Conservation (phyloP, 2,329 filamentous ascomycete species). For the Chaetothyriales sp. region DNA sequence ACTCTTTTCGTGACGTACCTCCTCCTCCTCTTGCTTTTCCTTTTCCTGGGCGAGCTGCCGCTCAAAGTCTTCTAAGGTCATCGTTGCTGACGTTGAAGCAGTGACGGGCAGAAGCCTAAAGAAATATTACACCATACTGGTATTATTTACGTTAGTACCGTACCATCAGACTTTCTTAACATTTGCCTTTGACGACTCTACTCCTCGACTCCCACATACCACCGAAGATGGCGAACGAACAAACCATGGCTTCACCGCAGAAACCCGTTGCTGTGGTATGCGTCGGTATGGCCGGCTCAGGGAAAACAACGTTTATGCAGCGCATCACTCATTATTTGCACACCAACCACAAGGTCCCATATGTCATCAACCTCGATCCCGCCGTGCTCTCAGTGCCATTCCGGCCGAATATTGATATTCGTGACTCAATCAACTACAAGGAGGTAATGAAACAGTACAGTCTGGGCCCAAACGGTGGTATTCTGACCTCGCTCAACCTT, state of each 20-base stretch:
- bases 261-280: constrained; percentile 69
- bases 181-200: neutral
- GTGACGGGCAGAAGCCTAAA: neutral
- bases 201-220: too few species aligned
- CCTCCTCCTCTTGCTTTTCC: constrained; percentile 23
- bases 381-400: constrained; percentile 88
- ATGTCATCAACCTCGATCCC: constrained; percentile 93
- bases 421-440: constrained; percentile 97
- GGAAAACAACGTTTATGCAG: constrained; percentile 99
- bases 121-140: neutral
- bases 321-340: constrained; percentile 90
- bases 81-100: constrained; percentile 17
- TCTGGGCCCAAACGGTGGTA: constrained; percentile 89
- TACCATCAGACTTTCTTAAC: too few species aligned
- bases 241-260: neutral
- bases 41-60: constrained; percentile 46
- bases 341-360: constrained; percentile 62
- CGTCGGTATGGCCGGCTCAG: constrained; percentile 94
- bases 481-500: constrained; percentile 85
- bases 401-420: constrained; percentile 95
- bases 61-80: constrained; percentile 61
- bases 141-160: too few species aligned
- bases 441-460: constrained; percentile 99
- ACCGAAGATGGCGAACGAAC: neutral
- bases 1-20: constrained; percentile 18